Conservation (phyloP, 192 early-diverging fungal genomes). For the Podila clonocystis region DNA sequence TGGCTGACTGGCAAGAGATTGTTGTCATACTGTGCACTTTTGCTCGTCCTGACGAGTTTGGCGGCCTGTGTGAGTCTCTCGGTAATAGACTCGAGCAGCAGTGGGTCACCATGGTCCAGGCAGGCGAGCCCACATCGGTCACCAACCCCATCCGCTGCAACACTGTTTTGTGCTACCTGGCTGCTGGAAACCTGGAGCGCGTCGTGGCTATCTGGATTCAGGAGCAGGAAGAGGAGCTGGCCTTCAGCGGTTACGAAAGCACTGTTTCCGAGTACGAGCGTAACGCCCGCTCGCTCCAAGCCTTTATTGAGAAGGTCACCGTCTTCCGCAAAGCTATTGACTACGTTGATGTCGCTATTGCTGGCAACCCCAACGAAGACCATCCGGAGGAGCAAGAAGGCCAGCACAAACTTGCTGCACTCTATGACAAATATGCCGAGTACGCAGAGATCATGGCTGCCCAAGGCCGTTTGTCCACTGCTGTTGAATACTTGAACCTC, state of each 20-base stretch:
- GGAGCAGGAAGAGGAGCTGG: conserved; percentile 63
- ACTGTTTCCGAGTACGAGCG: conserved; percentile 52
- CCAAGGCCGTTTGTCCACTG: conserved; percentile 82
- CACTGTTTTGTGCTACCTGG: conserved; percentile 88
- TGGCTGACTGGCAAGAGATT: conserved; percentile 93
- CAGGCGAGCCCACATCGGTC: conserved; percentile 8
- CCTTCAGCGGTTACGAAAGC: conserved; percentile 18
- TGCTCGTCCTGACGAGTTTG: conserved; percentile 86
- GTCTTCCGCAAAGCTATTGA: conserved; percentile 94
- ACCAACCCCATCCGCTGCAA: conserved; percentile 51
- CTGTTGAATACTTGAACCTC: conserved; percentile 80
- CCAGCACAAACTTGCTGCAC: conserved; percentile 62
- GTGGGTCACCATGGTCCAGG: conserved; percentile 35
- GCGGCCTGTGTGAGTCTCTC: conserved; percentile 71
- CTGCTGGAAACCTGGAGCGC: conserved; percentile 83
- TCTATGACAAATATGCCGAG: conserved; percentile 90
- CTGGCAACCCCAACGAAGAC: conserved; percentile 53
- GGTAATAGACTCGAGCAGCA: conserved; percentile 69
- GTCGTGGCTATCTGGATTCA: conserved; percentile 87
- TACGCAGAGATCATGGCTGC: conserved; percentile 81
- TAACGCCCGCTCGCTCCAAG: conserved; percentile 70
- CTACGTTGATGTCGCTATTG: conserved; percentile 83
- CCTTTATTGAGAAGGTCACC: conserved; percentile 89
- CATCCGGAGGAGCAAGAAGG: conserved; percentile 46
- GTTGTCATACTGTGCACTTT: conserved; percentile 96